Percentiles rank a stretch among this genome's conserved stretches.
Evolutionary conservation across 2,329 filamentous ascomycete genomes (phyloP).

Genomic region (Sarocladiaceae sp.): DNA sequence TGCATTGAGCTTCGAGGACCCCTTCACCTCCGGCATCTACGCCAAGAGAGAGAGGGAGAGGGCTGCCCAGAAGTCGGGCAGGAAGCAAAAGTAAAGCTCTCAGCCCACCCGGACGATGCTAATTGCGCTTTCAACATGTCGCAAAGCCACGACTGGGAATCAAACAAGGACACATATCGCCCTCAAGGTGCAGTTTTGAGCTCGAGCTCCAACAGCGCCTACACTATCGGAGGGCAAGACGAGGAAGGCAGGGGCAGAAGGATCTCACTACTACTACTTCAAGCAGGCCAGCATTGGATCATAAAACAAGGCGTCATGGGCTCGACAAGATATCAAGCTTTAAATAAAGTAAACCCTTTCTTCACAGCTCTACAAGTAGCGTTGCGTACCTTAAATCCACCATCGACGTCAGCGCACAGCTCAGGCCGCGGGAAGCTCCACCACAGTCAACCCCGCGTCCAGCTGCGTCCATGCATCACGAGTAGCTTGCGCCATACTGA

Average conservation of each 20-base stretch:
- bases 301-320: constrained; percentile 1
- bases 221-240: neutral
- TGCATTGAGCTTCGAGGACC: constrained; percentile 84
- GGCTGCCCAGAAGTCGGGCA: constrained; percentile 39
- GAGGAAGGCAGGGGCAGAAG: too few relatives aligned
- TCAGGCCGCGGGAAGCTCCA: neutral
- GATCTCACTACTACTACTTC: too few relatives aligned
- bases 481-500: neutral
- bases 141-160: neutral
- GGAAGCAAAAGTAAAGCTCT: constrained; percentile 45
- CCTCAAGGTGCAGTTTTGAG: too few relatives aligned
- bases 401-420: constrained; percentile 2
- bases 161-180: neutral
- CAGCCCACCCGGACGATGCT: neutral
- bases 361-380: neutral
- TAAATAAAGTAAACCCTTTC: neutral
- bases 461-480: neutral
- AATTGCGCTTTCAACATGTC: constrained; percentile 4
- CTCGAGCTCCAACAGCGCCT: neutral
- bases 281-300: constrained; percentile 5
- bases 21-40: constrained; percentile 91
- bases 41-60: constrained; percentile 69
- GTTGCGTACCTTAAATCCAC: neutral
- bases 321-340: neutral
- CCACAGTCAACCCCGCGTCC: constrained; percentile 3